These are phyloP conservation scores for Mycena olivaceomarginata DNA, from an alignment of 768 basidiomycete genomes.

Conservation along the genomic window DNA sequence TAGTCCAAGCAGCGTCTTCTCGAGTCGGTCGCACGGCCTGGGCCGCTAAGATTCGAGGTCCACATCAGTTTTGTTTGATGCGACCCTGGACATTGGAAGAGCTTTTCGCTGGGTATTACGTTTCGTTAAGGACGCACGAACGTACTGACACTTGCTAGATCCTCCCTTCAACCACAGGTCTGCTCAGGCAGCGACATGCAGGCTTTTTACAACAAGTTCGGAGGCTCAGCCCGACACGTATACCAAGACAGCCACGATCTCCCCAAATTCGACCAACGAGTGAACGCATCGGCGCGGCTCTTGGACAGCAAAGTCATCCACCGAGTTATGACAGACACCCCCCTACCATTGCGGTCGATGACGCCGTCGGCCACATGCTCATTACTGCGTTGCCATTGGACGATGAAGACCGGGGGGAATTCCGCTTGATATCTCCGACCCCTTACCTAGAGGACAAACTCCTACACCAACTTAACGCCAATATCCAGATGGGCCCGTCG, in stretches of 20 bases:
- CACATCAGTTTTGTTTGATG: constrained; percentile 23
- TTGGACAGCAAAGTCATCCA: constrained; percentile 14
- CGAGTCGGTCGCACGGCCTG: not conserved
- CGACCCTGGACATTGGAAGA: constrained; percentile 23
- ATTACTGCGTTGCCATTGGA: constrained; percentile 12
- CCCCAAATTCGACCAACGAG: not conserved
- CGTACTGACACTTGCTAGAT: constrained; percentile 14
- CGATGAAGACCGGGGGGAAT: constrained; percentile 21
- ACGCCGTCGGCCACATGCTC: constrained; percentile 22
- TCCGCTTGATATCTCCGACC: constrained; percentile 10
- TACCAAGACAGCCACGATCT: constrained; percentile 18
- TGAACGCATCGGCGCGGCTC: constrained; percentile 3
- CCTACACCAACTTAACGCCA: constrained; percentile 6
- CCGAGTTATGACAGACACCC: not conserved
- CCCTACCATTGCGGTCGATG: constrained; percentile 14
- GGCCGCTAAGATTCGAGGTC: constrained; percentile 8
- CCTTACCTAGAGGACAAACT: constrained; percentile 19
- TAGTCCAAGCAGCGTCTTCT: constrained; percentile 17
- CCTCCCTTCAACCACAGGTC: constrained; percentile 17
- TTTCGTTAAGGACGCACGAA: not conserved
- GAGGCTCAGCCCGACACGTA: constrained; percentile 30
- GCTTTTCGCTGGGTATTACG: constrained; percentile 15
- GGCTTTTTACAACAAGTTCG: constrained; percentile 28
- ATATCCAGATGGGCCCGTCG: constrained; percentile 14
- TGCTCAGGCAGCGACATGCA: constrained; percentile 12